Percentiles rank a stretch among this genome's conserved stretches.
Conservation (phyloP, 2,329 filamentous ascomycete species). For the Penicillium thymicola region DNA sequence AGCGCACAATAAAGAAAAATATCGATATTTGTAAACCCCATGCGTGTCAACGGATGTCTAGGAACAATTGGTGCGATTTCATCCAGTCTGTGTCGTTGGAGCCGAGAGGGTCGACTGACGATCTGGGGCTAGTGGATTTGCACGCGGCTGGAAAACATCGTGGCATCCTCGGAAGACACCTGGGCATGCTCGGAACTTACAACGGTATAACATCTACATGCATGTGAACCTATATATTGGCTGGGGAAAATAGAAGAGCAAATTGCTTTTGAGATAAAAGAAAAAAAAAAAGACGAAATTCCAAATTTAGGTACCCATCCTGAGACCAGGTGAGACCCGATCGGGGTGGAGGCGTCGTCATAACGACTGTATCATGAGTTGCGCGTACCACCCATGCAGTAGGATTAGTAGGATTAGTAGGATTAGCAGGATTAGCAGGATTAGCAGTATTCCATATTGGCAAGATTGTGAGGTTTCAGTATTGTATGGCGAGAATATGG, state of each 20-base stretch:
- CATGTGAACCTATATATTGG: background rate
- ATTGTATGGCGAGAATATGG: background rate
- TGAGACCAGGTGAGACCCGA: slow-evolving; percentile 6
- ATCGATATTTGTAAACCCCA: background rate
- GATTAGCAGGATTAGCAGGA: background rate
- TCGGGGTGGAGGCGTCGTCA: slow-evolving; percentile 10
- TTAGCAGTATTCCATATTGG: background rate
- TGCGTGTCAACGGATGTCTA: background rate
- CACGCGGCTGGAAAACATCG: slow-evolving; percentile 1
- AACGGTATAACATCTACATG: background rate
- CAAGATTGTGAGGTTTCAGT: background rate
- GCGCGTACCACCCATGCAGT: slow-evolving; percentile 5
- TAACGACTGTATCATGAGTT: slow-evolving; percentile 13
- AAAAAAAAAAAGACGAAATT: background rate
- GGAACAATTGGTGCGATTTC: background rate
- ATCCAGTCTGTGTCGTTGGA: background rate
- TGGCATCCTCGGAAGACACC: background rate
- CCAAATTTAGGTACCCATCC: slow-evolving; percentile 1
- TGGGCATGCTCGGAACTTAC: background rate
- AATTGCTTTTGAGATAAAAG: background rate
- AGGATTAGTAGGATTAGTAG: background rate
- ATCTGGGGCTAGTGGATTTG: slow-evolving; percentile 2
- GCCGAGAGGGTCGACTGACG: slow-evolving; percentile 6
- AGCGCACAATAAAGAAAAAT: background rate
- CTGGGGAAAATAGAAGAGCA: background rate